phyloP scores from a whole-genome alignment of 805 yeast genomes.

The Yarrowia deformans region DNA sequence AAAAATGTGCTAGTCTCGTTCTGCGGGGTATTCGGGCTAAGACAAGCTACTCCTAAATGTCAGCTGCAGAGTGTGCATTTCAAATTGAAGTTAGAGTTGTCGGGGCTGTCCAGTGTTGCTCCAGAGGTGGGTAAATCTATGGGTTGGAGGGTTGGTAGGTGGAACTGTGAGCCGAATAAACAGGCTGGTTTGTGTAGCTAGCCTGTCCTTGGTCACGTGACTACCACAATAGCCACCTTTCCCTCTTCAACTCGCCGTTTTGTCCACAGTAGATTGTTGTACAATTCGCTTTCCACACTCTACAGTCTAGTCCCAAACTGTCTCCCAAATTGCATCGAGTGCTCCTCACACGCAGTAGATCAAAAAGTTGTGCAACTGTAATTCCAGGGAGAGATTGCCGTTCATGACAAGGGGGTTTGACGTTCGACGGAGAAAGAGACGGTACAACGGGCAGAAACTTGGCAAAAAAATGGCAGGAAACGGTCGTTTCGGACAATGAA shows the following conservation, averaged over 20 bases:
- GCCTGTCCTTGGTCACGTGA: no score
- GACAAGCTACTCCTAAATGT: conserved; percentile 12
- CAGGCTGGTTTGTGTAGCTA: no score
- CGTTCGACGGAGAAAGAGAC: no score
- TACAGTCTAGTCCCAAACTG: background rate
- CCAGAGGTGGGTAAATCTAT: background rate
- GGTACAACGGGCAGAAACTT: no score
- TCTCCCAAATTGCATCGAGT: background rate
- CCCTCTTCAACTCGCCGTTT: no score
- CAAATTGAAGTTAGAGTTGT: conserved; percentile 16
- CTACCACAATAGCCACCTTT: no score
- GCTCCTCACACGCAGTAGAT: background rate
- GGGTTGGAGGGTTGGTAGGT: background rate
- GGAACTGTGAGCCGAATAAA: no score
- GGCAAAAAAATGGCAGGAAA: no score
- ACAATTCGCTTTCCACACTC: background rate
- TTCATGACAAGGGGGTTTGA: no score
- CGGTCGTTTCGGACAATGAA: no score
- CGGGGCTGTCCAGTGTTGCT: background rate
- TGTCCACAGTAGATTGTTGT: no score
- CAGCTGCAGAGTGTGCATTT: conserved; percentile 6
- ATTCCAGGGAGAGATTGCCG: background rate
- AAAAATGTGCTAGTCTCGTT: conserved; percentile 6
- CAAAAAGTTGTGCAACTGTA: background rate
- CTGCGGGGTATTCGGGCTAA: conserved; percentile 23